A percentile compares a stretch with the other conserved stretches of the same genome.
Evolutionary conservation across 129 eudicot species (phyloP).

Genomic region (Lonicera japonica): DNA sequence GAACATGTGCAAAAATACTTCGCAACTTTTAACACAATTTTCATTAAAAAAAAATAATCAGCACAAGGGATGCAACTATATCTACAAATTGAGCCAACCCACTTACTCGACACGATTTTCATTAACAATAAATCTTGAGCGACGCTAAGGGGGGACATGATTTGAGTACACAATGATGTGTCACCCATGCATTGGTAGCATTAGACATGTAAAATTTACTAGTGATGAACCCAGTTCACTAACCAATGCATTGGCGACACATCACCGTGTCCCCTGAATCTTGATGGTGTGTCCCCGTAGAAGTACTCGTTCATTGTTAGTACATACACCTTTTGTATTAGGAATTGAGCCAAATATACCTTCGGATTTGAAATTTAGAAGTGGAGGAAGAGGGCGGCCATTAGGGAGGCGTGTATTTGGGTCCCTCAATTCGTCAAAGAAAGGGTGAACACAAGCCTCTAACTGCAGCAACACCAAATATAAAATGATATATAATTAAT

Average conservation of each 20-base stretch:
- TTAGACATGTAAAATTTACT: too few relatives aligned
- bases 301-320: too few relatives aligned
- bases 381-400: conserved; percentile 31
- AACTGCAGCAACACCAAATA: conserved; percentile 36
- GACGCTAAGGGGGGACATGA: too few relatives aligned
- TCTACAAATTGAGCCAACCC: neutral
- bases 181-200: too few relatives aligned
- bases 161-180: too few relatives aligned
- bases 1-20: neutral
- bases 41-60: neutral
- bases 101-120: neutral
- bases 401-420: conserved; percentile 92
- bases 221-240: too few relatives aligned
- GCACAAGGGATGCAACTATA: neutral
- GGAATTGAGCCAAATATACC: conserved; percentile 7
- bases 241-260: too few relatives aligned
- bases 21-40: neutral
- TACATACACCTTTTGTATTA: neutral
- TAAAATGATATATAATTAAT: neutral
- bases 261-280: too few relatives aligned
- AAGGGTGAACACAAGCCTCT: conserved; percentile 98
- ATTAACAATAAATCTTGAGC: too few relatives aligned
- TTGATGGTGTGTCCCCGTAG: too few relatives aligned
- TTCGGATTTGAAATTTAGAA: neutral
- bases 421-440: conserved; percentile 94